Base-by-base conservation (phyloP, 129 eudicot genomes). In the Artemisia argyi region DNA sequence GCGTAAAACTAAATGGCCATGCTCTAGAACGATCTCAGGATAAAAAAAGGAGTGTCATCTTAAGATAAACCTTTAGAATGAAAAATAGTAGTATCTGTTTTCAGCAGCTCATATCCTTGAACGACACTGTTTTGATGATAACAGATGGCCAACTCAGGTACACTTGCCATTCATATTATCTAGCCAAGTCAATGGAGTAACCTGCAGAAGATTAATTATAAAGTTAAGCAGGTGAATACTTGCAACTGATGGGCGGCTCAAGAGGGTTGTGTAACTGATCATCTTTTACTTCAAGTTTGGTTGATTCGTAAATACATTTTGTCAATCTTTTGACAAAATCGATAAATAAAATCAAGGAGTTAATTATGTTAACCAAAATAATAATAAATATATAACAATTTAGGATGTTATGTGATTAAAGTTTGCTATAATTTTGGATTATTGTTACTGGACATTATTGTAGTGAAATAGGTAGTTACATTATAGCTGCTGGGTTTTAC, bases 141-240 rank as follows among this genome's bases (percentile, higher is more conserved):
- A 76, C 99, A 94, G 65, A 94, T 94, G n/a, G n/a, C n/a, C n/a
- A n/a, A n/a, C n/a, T n/a, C n/a, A n/a, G n/a, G n/a, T n/a, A n/a
- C n/a, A n/a, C 96, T 88, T 65, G 99, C 99, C 96, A 94, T 90
- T 90, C 57, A 90, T 90, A 82, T 94, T 94, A 81, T 90, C 99
- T 47, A 94, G 87, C 99, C 99, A 94, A 12, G 99, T 83, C 60
- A 94, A 51, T 70, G 99, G 97, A 71, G 97, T 88, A 56, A 86
- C 97, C 96, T 92, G 75, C 22, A 64, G 70, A 62, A 83, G 47
- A 52, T 12, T 73, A 53, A 15, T 10, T 9, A 22, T 35, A 11
- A 61, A 16, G 28, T 2, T 74, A 32, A 28, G 71, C 32, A 24
- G 68, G 12, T 30, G 18, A 52, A 61, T 2, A 30, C 26, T 35